Conservation (phyloP, 2,329 filamentous ascomycete species). For the Fusarium sp. region DNA sequence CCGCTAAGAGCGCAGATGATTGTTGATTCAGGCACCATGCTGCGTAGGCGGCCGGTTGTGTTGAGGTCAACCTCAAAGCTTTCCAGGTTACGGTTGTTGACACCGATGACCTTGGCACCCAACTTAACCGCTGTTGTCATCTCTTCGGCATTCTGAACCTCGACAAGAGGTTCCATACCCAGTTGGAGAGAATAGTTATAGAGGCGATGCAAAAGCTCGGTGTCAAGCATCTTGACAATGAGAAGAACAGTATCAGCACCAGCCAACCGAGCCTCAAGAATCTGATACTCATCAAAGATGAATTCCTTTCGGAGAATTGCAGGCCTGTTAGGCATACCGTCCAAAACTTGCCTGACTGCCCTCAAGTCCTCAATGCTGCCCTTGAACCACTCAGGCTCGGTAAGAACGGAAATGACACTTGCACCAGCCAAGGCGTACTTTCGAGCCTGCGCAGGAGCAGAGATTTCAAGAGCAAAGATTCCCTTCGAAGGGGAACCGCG, state of each 20-base stretch:
- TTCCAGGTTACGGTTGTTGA: slow-evolving; percentile 96
- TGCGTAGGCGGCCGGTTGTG: slow-evolving; percentile 89
- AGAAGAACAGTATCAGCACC: slow-evolving; percentile 94
- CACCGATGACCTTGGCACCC: slow-evolving; percentile 91
- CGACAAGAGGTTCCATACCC: slow-evolving; percentile 97
- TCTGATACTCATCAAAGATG: slow-evolving; percentile 98
- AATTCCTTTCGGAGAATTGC: slow-evolving; percentile 96
- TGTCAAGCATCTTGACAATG: slow-evolving; percentile 97
- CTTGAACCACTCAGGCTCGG: slow-evolving; percentile 99
- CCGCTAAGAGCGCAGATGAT: slow-evolving; percentile 95
- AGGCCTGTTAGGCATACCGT: slow-evolving; percentile 90
- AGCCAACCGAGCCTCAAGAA: slow-evolving; percentile 90
- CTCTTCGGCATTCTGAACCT: slow-evolving; percentile 94
- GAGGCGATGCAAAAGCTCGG: slow-evolving; percentile 76
- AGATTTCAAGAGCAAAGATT: slow-evolving; percentile 87
- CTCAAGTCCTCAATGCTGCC: slow-evolving; percentile 94
- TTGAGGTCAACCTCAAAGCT: slow-evolving; percentile 97
- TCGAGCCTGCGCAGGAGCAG: slow-evolving; percentile 88
- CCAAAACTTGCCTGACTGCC: slow-evolving; percentile 86
- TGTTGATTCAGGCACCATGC: slow-evolving; percentile 85
- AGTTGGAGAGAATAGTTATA: slow-evolving; percentile 91
- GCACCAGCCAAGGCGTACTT: slow-evolving; percentile 94
- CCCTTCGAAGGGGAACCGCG: slow-evolving; percentile 96
- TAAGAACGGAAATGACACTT: slow-evolving; percentile 97
- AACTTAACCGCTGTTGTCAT: slow-evolving; percentile 89